These are phyloP conservation scores for Myriosclerotinia curreyana DNA, from an alignment of 2,329 filamentous ascomycete species.

Conservation along the genomic window DNA sequence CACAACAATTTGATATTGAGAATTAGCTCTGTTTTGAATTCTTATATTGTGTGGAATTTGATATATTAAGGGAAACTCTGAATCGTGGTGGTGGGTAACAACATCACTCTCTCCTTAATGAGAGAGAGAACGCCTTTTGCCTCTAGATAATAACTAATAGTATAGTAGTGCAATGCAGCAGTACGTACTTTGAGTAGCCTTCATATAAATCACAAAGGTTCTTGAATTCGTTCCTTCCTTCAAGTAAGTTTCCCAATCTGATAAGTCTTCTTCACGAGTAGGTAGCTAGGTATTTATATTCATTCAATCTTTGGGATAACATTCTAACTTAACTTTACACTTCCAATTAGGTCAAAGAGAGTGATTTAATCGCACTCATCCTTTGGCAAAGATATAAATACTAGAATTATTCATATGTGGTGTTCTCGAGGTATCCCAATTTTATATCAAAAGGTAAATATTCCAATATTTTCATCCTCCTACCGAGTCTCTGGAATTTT, in stretches of 20 bases:
- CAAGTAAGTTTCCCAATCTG: background rate
- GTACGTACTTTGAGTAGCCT: too few relatives aligned
- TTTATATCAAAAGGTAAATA: slow-evolving; percentile 25
- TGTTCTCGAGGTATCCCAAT: background rate
- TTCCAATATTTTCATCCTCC: slow-evolving; percentile 26
- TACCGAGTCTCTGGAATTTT: slow-evolving; percentile 23
- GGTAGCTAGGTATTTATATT: background rate
- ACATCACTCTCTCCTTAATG: background rate
- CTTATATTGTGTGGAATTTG: background rate
- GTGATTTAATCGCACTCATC: background rate
- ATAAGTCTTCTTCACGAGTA: background rate
- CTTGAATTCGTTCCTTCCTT: background rate
- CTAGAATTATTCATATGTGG: background rate
- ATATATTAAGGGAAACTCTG: background rate
- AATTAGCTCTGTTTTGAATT: background rate
- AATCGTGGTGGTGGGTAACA: slow-evolving; percentile 1
- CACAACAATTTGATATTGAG: background rate
- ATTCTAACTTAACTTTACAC: background rate
- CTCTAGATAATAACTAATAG: background rate
- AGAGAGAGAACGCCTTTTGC: background rate
- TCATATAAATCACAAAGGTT: too few relatives aligned
- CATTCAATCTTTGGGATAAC: background rate
- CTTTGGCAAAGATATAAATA: slow-evolving; percentile 5
- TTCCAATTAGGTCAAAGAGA: background rate
- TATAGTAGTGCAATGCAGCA: background rate